Percentiles rank a stretch among this genome's conserved stretches.
phyloP scores from a whole-genome alignment of 2,329 filamentous ascomycete genomes.

The Sporothrix humicola region DNA sequence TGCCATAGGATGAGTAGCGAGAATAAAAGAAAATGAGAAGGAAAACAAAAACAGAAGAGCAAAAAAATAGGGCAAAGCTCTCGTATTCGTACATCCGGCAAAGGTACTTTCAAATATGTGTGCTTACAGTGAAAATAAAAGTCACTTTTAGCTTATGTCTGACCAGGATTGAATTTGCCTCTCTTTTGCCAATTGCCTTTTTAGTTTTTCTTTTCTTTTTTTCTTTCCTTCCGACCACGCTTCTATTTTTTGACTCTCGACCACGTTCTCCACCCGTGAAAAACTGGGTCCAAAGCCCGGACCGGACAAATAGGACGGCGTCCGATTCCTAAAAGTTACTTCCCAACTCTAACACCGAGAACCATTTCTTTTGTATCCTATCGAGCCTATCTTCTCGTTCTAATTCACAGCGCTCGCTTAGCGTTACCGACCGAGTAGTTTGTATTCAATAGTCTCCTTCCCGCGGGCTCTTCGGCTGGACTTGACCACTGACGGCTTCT shows the following conservation, averaged over 20 bases:
- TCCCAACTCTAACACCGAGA: neutral
- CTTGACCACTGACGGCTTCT: neutral
- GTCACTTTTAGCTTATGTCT: neutral
- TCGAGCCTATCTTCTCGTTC: too few species aligned
- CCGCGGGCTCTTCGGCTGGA: neutral
- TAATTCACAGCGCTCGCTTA: too few species aligned
- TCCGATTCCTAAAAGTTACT: neutral
- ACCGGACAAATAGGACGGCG: neutral
- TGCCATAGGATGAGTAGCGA: neutral
- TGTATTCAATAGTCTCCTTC: too few species aligned
- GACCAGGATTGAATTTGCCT: neutral
- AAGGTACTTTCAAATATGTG: neutral
- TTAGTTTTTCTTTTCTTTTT: neutral
- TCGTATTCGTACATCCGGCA: neutral
- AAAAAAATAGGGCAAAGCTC: neutral
- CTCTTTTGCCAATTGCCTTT: neutral
- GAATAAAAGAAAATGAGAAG: neutral
- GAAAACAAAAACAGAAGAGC: neutral
- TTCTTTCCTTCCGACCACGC: neutral
- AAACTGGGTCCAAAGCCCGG: neutral
- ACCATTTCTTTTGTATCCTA: too few species aligned
- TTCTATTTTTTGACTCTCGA: slow-evolving; percentile 15
- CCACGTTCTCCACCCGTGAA: slow-evolving; percentile 19
- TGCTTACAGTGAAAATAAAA: neutral
- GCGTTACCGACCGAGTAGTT: too few species aligned